Base-by-base conservation (phyloP, 78 protist species). In the Chrysochromulina tobinii region DNA sequence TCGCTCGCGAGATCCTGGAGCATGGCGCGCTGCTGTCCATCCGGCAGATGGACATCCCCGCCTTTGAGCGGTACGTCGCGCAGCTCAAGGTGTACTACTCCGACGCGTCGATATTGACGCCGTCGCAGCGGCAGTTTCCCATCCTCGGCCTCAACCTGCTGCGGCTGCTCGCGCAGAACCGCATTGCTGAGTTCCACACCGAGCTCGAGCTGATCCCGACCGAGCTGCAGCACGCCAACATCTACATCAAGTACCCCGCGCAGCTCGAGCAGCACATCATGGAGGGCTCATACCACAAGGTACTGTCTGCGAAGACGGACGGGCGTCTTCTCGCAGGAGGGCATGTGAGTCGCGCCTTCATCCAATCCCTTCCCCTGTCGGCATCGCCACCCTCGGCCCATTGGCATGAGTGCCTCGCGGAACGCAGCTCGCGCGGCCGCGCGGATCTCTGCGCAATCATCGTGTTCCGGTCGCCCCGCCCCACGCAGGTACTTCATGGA, bases 101-200 rank as follows among this genome's bases (percentile, higher is more conserved):
- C 25, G 91, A 87, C 59, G 88, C 25, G 4, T 18, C 87, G 23
- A 7, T 53, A 11, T 79, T 77, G n/a, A 81, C 93, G 14, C 59
- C 0, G 58, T 67, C 90, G 8, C 25, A 25, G 58, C 48, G 87
- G 23, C 81, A 64, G 81, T 81, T 2, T 38, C 90, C 77, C 6
- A 14, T 95, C 68, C 81, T 93, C 21, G 97, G 96, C 15, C 91
- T 95, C 64, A 92, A 95, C 86, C 93, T 95, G 77, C 81, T 95
- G 50, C 87, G 97, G 8, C 89, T 95, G 58, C 93, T 95, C 25
- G 95, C 95, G 20, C 89, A 86, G 58, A 89, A 93, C 68, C 61
- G 64, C n/a, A 87, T 92, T 50, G 87, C 92, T 1, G 94, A 91
- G 55, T 95, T 94, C 87, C 97, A 95, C 94, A 91, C 93, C 1